phyloP scores from a whole-genome alignment of 257 asterid genomes.

The Solanum appendiculatum region DNA sequence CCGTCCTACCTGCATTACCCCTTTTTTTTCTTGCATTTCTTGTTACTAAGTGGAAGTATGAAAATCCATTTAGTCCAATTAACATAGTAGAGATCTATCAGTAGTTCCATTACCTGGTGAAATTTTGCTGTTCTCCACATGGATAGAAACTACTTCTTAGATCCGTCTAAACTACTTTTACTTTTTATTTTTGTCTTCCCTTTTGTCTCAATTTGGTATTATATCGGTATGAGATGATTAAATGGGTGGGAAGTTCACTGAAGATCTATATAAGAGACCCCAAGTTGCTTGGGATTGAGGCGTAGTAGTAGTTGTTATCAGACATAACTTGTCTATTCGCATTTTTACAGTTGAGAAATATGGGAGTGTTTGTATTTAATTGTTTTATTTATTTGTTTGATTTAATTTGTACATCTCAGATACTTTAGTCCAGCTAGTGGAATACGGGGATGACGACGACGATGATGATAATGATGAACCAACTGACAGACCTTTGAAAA shows the following conservation, averaged over 20 bases:
- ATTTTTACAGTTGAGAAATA: background rate
- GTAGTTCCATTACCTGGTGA: background rate
- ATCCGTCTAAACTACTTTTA: background rate
- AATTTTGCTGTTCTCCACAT: background rate
- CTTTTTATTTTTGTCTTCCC: background rate
- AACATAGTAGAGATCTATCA: background rate
- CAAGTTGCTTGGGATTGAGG: background rate
- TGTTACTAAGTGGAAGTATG: background rate
- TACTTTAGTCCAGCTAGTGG: conserved; percentile 77
- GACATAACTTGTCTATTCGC: background rate
- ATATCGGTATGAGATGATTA: background rate
- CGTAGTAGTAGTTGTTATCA: background rate
- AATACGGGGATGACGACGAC: conserved; percentile 85
- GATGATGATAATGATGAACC: conserved; percentile 29
- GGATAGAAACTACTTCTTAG: background rate
- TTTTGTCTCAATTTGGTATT: background rate
- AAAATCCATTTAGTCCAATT: background rate
- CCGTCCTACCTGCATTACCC: background rate
- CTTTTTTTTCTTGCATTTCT: background rate
- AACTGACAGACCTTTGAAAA: conserved; percentile 5
- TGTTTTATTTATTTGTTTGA: background rate
- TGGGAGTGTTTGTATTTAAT: background rate
- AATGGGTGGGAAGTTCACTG: background rate
- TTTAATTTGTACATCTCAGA: conserved; percentile 25
- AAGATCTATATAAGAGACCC: background rate